phyloP scores from a whole-genome alignment of 345 rosid species.

The Melaleuca quinquenervia region DNA sequence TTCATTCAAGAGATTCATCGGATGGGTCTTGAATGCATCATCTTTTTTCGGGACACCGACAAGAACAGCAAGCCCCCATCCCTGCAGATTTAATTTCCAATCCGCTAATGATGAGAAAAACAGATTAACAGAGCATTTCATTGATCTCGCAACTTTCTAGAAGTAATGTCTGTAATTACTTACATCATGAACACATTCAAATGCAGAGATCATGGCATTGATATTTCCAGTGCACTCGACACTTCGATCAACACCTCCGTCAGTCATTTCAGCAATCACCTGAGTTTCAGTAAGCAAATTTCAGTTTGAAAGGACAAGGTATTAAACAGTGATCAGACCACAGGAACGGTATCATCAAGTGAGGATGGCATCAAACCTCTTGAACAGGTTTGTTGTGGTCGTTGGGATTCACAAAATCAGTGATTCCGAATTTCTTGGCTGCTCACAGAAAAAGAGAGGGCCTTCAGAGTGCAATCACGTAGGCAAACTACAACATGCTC shows the following conservation, averaged over 20 bases:
- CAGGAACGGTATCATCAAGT: not conserved
- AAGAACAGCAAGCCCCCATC: conserved; percentile 46
- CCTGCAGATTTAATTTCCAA: conserved; percentile 9
- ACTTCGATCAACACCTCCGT: conserved; percentile 79
- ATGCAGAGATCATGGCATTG: conserved; percentile 76
- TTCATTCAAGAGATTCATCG: conserved; percentile 29
- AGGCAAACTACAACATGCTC: not conserved
- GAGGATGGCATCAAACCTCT: conserved; percentile 5
- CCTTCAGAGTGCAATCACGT: not conserved
- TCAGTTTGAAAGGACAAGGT: not conserved
- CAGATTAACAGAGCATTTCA: not conserved
- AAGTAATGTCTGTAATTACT: not conserved
- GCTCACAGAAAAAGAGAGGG: not conserved
- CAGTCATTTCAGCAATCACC: conserved; percentile 69
- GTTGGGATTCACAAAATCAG: conserved; percentile 34
- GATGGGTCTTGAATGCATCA: conserved; percentile 39
- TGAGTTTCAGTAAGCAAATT: not conserved
- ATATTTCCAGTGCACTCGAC: conserved; percentile 68
- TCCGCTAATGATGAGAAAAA: not conserved
- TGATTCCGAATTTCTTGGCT: conserved; percentile 39
- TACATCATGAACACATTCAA: conserved; percentile 84
- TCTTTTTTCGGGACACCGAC: conserved; percentile 44
- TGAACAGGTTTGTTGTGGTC: conserved; percentile 28
- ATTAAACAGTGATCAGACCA: not conserved
- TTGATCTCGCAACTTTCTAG: not conserved